phyloP scores from a whole-genome alignment of 1,284 basidiomycete genomes.

The Neonothopanus nambi region DNA sequence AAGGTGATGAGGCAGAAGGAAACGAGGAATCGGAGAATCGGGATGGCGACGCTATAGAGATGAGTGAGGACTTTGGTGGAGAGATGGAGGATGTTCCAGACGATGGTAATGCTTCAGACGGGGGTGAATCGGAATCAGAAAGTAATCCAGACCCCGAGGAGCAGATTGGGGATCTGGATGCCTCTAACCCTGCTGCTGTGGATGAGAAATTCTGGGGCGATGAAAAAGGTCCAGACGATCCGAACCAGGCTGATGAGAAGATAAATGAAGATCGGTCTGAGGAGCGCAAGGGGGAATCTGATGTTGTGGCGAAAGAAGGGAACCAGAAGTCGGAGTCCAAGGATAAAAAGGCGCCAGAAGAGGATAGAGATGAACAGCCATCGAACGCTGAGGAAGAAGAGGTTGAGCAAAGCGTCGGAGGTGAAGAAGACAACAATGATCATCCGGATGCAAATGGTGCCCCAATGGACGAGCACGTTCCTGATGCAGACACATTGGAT shows the following conservation, averaged over 20 bases:
- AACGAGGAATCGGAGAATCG: slow-evolving; percentile 49
- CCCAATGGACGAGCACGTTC: slow-evolving; percentile 71
- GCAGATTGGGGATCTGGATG: slow-evolving; percentile 82
- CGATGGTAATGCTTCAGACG: slow-evolving; percentile 54
- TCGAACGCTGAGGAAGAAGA: slow-evolving; percentile 34
- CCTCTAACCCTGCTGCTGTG: slow-evolving; percentile 82
- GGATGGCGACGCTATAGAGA: slow-evolving; percentile 71
- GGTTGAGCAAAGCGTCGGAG: slow-evolving; percentile 28
- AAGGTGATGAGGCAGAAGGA: slow-evolving; percentile 66
- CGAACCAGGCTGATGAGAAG: slow-evolving; percentile 50
- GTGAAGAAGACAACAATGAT: slow-evolving; percentile 38
- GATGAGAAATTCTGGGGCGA: slow-evolving; percentile 99
- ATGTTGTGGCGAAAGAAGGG: slow-evolving; percentile 77
- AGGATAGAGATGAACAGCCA: slow-evolving; percentile 29
- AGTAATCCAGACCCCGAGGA: slow-evolving; percentile 77
- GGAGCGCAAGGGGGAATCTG: slow-evolving; percentile 52
- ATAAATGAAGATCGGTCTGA: slow-evolving; percentile 54
- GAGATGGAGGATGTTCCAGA: slow-evolving; percentile 81
- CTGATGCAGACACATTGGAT: slow-evolving; percentile 78
- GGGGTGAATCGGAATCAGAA: slow-evolving; percentile 49
- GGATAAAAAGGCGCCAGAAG: slow-evolving; percentile 38
- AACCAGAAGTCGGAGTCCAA: slow-evolving; percentile 33
- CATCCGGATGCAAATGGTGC: slow-evolving; percentile 56
- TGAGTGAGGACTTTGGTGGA: slow-evolving; percentile 80
- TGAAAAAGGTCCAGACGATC: slow-evolving; percentile 57